Evolutionary conservation across 345 rosid species (phyloP).

Genomic region (Psidium friedrichsthalianum): DNA sequence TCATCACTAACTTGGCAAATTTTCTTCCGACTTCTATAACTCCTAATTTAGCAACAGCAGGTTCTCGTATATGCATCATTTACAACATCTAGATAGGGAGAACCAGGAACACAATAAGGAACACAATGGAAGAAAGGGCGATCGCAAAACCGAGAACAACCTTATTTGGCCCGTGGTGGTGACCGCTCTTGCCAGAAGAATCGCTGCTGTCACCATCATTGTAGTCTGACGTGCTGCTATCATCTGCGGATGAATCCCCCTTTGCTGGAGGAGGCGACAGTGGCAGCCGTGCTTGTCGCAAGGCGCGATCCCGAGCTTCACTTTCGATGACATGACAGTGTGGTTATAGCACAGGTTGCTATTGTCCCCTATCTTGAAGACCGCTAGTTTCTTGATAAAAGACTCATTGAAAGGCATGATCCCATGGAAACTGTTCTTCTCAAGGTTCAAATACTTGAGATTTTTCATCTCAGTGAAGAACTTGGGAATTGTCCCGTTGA

Average conservation of each 20-base stretch:
- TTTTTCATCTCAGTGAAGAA: conserved; percentile 59
- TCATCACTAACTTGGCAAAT: background rate
- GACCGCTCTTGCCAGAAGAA: conserved; percentile 27
- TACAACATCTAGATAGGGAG: conserved; percentile 77
- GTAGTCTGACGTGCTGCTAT: conserved; percentile 43
- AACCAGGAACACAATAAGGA: conserved; percentile 74
- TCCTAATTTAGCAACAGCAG: background rate
- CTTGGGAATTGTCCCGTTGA: conserved; percentile 79
- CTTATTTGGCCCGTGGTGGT: conserved; percentile 73
- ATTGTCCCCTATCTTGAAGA: conserved; percentile 74
- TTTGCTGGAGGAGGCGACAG: conserved; percentile 72
- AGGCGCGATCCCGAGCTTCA: conserved; percentile 74
- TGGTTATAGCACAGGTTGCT: conserved; percentile 74
- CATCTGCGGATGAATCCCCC: conserved; percentile 19
- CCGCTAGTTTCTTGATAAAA: conserved; percentile 45
- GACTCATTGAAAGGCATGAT: conserved; percentile 75
- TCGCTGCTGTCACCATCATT: conserved; percentile 20
- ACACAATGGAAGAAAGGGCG: conserved; percentile 70
- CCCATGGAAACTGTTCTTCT: conserved; percentile 61
- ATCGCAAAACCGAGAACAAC: conserved; percentile 84
- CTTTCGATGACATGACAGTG: conserved; percentile 46
- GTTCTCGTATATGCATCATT: background rate
- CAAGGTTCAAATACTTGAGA: conserved; percentile 64
- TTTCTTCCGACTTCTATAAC: background rate
- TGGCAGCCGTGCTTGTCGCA: conserved; percentile 88